Conservation (phyloP, 306 rosid species). For the Rubus idaeus region DNA sequence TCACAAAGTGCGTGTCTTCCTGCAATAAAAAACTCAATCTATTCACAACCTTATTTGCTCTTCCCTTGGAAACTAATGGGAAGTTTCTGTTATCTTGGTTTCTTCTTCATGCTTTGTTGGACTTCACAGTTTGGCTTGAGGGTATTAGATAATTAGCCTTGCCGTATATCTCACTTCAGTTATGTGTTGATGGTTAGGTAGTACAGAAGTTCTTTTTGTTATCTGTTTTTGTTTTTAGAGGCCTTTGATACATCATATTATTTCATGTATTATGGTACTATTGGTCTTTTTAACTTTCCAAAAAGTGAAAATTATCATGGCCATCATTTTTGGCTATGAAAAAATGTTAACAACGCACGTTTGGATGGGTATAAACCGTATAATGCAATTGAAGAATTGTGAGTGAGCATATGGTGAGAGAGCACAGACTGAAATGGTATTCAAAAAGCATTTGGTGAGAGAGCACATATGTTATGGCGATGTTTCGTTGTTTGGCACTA, state of each 20-base stretch:
- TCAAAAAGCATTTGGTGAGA: no score
- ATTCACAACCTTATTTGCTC: neutral
- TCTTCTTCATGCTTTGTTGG: neutral
- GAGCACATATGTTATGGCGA: no score
- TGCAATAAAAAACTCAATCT: neutral
- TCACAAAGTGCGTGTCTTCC: neutral
- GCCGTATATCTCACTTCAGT: neutral
- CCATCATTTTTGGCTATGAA: neutral
- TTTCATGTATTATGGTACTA: neutral
- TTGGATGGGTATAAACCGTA: slow-evolving; percentile 4
- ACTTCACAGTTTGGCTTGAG: neutral
- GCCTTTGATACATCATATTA: neutral
- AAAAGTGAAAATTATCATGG: neutral
- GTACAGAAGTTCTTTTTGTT: neutral
- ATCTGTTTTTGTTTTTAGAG: neutral
- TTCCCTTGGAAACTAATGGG: neutral
- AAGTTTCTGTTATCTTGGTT: neutral
- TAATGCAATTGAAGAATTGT: neutral
- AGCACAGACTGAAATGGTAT: no score
- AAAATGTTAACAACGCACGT: neutral
- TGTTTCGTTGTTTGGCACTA: neutral
- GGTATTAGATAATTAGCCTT: neutral
- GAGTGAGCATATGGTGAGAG: no score
- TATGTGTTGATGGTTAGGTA: neutral
- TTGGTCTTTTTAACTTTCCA: no score